Conservation (phyloP, 768 basidiomycete genomes). For the Tephrocybe sp. region DNA sequence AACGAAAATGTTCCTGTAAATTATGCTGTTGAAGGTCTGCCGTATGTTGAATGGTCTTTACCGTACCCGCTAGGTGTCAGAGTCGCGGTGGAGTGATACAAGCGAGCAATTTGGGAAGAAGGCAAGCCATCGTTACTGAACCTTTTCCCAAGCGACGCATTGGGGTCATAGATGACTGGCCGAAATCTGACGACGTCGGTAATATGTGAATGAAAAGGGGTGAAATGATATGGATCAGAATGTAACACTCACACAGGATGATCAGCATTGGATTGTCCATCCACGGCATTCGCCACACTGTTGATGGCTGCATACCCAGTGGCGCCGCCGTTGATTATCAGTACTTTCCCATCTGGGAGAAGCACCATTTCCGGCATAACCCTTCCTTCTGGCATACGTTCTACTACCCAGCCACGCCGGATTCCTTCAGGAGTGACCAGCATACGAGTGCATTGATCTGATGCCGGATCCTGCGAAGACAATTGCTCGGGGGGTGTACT, state of each 20-base stretch:
- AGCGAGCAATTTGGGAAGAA: slow-evolving; percentile 43
- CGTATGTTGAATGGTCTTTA: too few relatives aligned
- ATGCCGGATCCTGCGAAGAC: slow-evolving; percentile 39
- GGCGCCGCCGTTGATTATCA: slow-evolving; percentile 42
- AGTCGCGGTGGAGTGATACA: slow-evolving; percentile 65
- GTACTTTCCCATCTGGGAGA: slow-evolving; percentile 39
- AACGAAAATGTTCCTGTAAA: slow-evolving; percentile 22
- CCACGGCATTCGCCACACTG: slow-evolving; percentile 26
- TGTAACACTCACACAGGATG: slow-evolving; percentile 24
- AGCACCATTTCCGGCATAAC: slow-evolving; percentile 37
- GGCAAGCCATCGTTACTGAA: slow-evolving; percentile 48
- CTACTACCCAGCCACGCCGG: slow-evolving; percentile 44
- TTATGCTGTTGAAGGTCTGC: not conserved
- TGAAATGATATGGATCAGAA: too few relatives aligned
- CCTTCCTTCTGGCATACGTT: slow-evolving; percentile 39
- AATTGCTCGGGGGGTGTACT: slow-evolving; percentile 25
- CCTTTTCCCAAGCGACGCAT: slow-evolving; percentile 39
- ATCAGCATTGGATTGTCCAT: slow-evolving; percentile 23
- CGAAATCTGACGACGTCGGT: slow-evolving; percentile 25
- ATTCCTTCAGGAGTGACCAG: slow-evolving; percentile 41
- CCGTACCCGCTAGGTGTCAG: slow-evolving; percentile 54
- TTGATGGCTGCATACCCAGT: slow-evolving; percentile 42
- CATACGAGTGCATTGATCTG: slow-evolving; percentile 43
- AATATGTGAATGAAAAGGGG: not conserved
- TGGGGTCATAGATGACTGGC: slow-evolving; percentile 51